phyloP scores from a whole-genome alignment of 179 eudicot species.

The Heliamphora pulchella region DNA sequence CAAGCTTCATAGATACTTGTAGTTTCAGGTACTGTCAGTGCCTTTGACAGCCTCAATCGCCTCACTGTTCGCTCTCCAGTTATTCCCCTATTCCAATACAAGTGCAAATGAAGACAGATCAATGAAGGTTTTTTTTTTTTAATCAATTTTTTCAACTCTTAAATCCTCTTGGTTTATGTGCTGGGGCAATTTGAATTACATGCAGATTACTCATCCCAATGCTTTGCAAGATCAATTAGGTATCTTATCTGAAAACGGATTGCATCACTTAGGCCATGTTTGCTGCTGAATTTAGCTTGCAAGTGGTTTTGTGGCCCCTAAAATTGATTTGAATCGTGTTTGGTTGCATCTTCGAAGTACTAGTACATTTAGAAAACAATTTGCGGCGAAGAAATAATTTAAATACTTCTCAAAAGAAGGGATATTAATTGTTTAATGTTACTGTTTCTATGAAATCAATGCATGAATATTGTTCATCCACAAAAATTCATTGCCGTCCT shows the following conservation, averaged over 20 bases:
- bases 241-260: not conserved
- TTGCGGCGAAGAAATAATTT: too few relatives aligned
- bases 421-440: not conserved
- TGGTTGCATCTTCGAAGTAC: too few relatives aligned
- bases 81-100: constrained; percentile 50
- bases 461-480: not conserved
- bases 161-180: not conserved
- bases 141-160: not conserved
- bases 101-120: not conserved
- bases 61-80: constrained; percentile 88
- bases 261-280: not conserved
- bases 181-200: not conserved
- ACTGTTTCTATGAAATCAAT: not conserved
- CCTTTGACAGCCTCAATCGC: constrained; percentile 82
- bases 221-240: not conserved
- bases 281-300: too few relatives aligned
- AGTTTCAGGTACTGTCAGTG: constrained; percentile 85
- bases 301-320: too few relatives aligned
- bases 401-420: not conserved
- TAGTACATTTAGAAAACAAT: too few relatives aligned
- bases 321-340: too few relatives aligned
- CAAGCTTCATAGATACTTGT: constrained; percentile 89
- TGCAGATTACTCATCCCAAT: not conserved
- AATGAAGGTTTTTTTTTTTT: not conserved
- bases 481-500: not conserved